Base-by-base conservation (phyloP, 495 filamentous ascomycete genomes). In the Aspergillus olivimuriae region DNA sequence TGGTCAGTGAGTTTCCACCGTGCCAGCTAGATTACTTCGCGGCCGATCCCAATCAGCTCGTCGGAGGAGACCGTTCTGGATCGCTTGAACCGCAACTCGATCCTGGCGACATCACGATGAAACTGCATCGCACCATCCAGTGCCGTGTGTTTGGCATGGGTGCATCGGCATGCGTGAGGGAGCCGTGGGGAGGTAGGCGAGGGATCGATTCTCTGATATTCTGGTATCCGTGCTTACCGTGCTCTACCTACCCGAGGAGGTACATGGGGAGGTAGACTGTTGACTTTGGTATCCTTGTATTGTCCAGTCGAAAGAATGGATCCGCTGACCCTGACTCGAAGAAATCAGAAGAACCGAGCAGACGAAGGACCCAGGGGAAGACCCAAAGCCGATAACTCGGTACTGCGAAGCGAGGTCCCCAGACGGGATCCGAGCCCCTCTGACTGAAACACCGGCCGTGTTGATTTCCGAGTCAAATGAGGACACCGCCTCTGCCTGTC, bases 381-480 rank as follows among this genome's bases (percentile, higher is more conserved):
- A n/a, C n/a, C n/a, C n/a, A 28, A 28, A 28, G 24, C 24, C 24
- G 35, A 22, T 38, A 21, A 38, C 20, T 38, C 20, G 17, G 35
- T 16, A 17, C n/a, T 19, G 7, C n/a, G 35, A 38, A 21, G 11
- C 17, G 11, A 20, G 18, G 19, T 38, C 17, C 18, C 17, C 17
- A 38, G 18, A n/a, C 11, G 33, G 34, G 34, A 39, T 17, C 41
- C 30, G 26, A 19, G 26, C 36, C n/a, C n/a, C n/a, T 51, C 24
- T 40, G 44, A 14, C 28, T 51, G 49, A 51, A 47, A 51, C 49
- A 22, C 44, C 36, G 26, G 49, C 35, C 34, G 37, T 33, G 21
- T 46, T 21, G 17, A 18, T 45, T 34, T 24, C 40, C n/a, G n/a
- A n/a, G n/a, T n/a, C n/a, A n/a, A n/a, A n/a, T n/a, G n/a, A n/a